phyloP scores from a whole-genome alignment of 306 rosid genomes.

The Prunus kanzakura region DNA sequence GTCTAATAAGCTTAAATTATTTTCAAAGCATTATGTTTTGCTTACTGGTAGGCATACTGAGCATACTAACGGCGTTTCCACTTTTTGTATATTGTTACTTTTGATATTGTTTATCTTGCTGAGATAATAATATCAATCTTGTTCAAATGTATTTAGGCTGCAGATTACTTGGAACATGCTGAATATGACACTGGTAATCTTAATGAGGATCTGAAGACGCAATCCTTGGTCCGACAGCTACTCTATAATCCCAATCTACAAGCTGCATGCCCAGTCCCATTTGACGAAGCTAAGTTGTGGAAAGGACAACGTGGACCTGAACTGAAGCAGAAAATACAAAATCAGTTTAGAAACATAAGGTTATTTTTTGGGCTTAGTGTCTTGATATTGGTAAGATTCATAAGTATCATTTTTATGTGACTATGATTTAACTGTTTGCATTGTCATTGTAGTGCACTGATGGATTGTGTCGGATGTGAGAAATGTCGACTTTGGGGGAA shows the following conservation, averaged over 20 bases:
- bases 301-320: slow-evolving; percentile 95
- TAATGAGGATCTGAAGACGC: slow-evolving; percentile 75
- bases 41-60: not conserved
- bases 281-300: slow-evolving; percentile 98
- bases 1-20: slow-evolving; percentile 17
- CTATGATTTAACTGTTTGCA: not conserved
- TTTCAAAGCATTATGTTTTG: not conserved
- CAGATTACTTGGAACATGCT: slow-evolving; percentile 87
- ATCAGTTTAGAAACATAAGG: slow-evolving; percentile 95
- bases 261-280: slow-evolving; percentile 97
- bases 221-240: slow-evolving; percentile 73
- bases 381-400: not conserved
- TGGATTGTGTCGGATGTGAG: slow-evolving; percentile 99
- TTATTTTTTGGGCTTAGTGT: slow-evolving; percentile 12
- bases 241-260: slow-evolving; percentile 74
- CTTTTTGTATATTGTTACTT: not conserved
- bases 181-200: slow-evolving; percentile 82
- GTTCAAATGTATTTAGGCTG: slow-evolving; percentile 55
- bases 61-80: not conserved
- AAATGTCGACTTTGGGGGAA: slow-evolving; percentile 98
- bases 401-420: slow-evolving; percentile 1
- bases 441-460: slow-evolving; percentile 66
- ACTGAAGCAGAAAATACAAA: slow-evolving; percentile 81
- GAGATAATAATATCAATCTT: slow-evolving; percentile 17
- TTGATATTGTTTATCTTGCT: slow-evolving; percentile 2